Evolutionary conservation across 2,329 filamentous ascomycete species (phyloP).

Genomic region (Juglanconis juglandina): DNA sequence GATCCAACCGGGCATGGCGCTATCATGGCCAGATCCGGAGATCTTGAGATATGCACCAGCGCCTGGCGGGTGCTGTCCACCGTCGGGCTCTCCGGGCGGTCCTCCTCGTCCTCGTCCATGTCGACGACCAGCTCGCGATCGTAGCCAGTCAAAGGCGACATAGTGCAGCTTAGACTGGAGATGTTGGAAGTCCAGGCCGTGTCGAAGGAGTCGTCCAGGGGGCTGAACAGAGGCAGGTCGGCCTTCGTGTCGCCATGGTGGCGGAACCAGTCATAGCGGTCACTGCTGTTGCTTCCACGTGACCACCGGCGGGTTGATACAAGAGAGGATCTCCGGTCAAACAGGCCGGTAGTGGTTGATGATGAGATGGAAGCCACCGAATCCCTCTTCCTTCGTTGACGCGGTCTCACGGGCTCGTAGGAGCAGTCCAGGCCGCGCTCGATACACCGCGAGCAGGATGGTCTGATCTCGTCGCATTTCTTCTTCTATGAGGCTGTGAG

Average conservation of each 20-base stretch:
- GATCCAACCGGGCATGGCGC: slow-evolving; percentile 36
- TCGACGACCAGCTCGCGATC: slow-evolving; percentile 9
- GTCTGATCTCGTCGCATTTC: slow-evolving; percentile 54
- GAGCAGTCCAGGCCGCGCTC: slow-evolving; percentile 47
- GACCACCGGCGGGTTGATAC: slow-evolving; percentile 26
- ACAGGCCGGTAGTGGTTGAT: slow-evolving; percentile 10
- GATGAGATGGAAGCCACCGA: slow-evolving; percentile 23
- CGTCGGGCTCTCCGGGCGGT: neutral
- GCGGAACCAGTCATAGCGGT: slow-evolving; percentile 13
- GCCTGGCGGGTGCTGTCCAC: slow-evolving; percentile 6
- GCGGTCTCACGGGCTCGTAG: slow-evolving; percentile 47
- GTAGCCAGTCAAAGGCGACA: neutral
- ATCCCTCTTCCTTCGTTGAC: slow-evolving; percentile 38
- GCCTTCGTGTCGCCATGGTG: neutral
- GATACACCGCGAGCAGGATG: slow-evolving; percentile 47
- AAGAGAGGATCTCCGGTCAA: slow-evolving; percentile 20
- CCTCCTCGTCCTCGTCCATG: slow-evolving; percentile 17
- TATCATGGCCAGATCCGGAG: slow-evolving; percentile 39
- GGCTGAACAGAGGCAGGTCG: slow-evolving; percentile 15
- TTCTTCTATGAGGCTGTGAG: slow-evolving; percentile 43
- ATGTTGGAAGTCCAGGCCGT: slow-evolving; percentile 2
- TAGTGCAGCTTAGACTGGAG: slow-evolving; percentile 9
- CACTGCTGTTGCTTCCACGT: slow-evolving; percentile 10
- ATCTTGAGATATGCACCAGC: slow-evolving; percentile 25
- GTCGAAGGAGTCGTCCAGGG: slow-evolving; percentile 16